A percentile compares a stretch with the other conserved stretches of the same genome.
Conservation (phyloP, 176 grass and related monocot species). For the Bonia amplexicaulis region DNA sequence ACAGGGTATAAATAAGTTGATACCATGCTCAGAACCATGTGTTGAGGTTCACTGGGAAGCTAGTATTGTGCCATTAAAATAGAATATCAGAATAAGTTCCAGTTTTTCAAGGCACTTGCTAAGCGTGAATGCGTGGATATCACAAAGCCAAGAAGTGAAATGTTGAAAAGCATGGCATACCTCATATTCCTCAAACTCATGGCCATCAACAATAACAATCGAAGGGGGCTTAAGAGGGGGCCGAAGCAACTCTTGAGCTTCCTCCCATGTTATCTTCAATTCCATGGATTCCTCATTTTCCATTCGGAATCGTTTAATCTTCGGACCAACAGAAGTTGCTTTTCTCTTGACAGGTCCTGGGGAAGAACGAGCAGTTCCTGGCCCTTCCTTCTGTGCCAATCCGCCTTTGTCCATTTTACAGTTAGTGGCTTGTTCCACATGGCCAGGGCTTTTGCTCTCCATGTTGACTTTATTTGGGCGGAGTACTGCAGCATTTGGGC, state of each 20-base stretch:
- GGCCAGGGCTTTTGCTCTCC: constrained; percentile 41
- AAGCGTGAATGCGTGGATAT: neutral
- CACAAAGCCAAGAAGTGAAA: neutral
- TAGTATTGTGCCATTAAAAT: neutral
- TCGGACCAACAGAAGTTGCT: constrained; percentile 58
- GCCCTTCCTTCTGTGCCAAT: constrained; percentile 57
- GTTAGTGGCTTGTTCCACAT: constrained; percentile 43
- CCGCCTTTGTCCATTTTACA: constrained; percentile 44
- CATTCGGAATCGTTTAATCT: constrained; percentile 83
- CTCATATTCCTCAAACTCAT: constrained; percentile 98
- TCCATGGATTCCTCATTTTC: constrained; percentile 98
- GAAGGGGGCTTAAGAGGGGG: constrained; percentile 72
- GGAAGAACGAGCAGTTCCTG: constrained; percentile 40
- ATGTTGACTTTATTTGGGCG: constrained; percentile 45
- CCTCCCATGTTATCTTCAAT: constrained; percentile 96
- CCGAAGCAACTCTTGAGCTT: constrained; percentile 88
- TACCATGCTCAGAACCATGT: neutral
- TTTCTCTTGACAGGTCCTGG: constrained; percentile 68
- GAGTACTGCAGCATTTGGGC: constrained; percentile 32
- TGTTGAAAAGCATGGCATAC: constrained; percentile 33
- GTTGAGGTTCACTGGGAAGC: neutral
- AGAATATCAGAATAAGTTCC: neutral
- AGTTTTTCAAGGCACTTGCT: neutral
- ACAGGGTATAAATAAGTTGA: neutral
- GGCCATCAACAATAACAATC: constrained; percentile 71